Base-by-base conservation (phyloP, 2,329 filamentous ascomycete species). In the Claviceps fusiformis region DNA sequence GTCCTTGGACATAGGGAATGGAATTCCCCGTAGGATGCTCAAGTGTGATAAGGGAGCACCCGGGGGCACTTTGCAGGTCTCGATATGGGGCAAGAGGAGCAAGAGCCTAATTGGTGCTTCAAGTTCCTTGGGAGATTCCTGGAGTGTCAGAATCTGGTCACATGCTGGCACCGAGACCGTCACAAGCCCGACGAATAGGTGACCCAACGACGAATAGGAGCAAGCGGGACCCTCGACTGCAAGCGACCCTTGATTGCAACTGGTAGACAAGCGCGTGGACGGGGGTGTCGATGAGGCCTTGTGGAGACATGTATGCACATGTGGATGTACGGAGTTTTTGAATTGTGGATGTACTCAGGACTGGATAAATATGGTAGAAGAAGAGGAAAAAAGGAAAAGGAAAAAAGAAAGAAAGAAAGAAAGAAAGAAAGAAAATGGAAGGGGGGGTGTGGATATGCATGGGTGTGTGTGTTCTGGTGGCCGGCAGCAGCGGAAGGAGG, bases 321-420 rank as follows among this genome's bases (percentile, higher is more conserved):
- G n/a, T n/a, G n/a, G n/a, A n/a, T n/a, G n/a, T n/a, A n/a, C 51
- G 43, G 51, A 46, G 51, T 29, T 53, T 53, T 53, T n/a, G 51
- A 53, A 53, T 47, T 37, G 51, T 46, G 43, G 51, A 53, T 29
- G 24, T n/a, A n/a, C n/a, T n/a, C n/a, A n/a, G n/a, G n/a, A n/a
- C n/a, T n/a, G 31, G n/a, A 37, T 46, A 11, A 39, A 37, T 39
- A n/a, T 35, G 51, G 41, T n/a, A 46, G 19, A 27, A 45, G 50
- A n/a, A 2, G 31, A 33, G 8, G 8, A 33, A n/a, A 39, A 33
- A 13, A 31, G 27, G 11, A n/a, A 24, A n/a, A n/a, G n/a, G n/a
- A n/a, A n/a, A n/a, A n/a, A n/a, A n/a, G n/a, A n/a, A n/a, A n/a
- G n/a, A n/a, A n/a, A 29, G 10, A n/a, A n/a, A n/a, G n/a, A n/a